phyloP scores from a whole-genome alignment of 352 stramenopile species.

The Phytophthora tentaculata region DNA sequence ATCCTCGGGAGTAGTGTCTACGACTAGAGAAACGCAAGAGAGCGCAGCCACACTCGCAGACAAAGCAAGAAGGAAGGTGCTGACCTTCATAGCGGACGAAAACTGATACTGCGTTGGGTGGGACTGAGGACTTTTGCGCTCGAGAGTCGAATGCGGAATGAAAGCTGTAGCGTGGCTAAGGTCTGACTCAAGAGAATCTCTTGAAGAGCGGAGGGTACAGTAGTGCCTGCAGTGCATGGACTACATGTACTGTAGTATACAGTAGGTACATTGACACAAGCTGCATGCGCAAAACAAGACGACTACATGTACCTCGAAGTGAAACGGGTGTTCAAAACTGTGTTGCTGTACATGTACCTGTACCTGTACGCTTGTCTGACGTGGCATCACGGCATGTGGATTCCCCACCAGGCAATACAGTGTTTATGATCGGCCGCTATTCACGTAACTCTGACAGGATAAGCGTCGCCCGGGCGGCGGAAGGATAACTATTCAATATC shows the following conservation, averaged over 20 bases:
- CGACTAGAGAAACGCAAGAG: constrained; percentile 40
- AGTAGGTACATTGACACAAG: too few relatives aligned
- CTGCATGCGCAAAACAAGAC: background rate
- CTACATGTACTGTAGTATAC: too few relatives aligned
- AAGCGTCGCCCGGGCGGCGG: background rate
- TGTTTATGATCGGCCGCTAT: constrained; percentile 10
- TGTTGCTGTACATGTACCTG: too few relatives aligned
- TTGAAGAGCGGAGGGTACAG: too few relatives aligned
- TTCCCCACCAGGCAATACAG: too few relatives aligned
- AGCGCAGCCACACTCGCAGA: constrained; percentile 24
- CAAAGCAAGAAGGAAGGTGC: constrained; percentile 21
- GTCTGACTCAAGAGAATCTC: too few relatives aligned
- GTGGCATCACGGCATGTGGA: too few relatives aligned
- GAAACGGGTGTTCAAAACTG: background rate
- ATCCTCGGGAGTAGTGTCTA: constrained; percentile 47
- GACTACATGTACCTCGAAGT: background rate
- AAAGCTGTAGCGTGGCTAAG: background rate
- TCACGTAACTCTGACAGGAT: background rate
- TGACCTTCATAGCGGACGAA: constrained; percentile 33
- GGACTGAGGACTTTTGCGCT: constrained; percentile 5
- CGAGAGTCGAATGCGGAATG: constrained; percentile 27
- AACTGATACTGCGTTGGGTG: background rate
- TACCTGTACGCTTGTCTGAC: background rate
- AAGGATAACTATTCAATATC: too few relatives aligned
- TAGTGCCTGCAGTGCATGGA: background rate